Evolutionary conservation across 495 filamentous ascomycete species (phyloP).

Genomic region (Physcia stellaris): DNA sequence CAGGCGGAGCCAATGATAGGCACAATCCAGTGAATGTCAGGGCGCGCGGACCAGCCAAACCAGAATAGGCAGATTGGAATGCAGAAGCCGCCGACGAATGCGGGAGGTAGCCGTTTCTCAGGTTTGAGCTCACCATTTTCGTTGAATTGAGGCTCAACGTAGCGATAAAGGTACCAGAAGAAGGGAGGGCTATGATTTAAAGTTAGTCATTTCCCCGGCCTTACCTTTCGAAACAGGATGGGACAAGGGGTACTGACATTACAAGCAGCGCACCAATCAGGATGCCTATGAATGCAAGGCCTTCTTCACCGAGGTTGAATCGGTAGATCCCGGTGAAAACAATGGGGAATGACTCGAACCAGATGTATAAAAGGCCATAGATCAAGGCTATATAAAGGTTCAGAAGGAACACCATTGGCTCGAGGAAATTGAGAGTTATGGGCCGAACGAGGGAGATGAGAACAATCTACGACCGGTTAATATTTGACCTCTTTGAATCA

Average conservation of each 20-base stretch:
- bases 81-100: slow-evolving; percentile 23
- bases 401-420: slow-evolving; percentile 37
- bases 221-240: neutral
- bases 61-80: slow-evolving; percentile 43
- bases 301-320: slow-evolving; percentile 32
- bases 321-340: slow-evolving; percentile 35
- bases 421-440: slow-evolving; percentile 29
- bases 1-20: slow-evolving; percentile 37
- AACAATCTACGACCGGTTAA: slow-evolving; percentile 1
- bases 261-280: slow-evolving; percentile 27
- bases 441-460: slow-evolving; percentile 28
- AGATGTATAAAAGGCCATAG: slow-evolving; percentile 42
- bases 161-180: slow-evolving; percentile 30
- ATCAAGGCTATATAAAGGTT: slow-evolving; percentile 40
- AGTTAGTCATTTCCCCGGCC: neutral
- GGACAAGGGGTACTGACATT: slow-evolving; percentile 9
- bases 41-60: slow-evolving; percentile 40
- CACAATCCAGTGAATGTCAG: slow-evolving; percentile 36
- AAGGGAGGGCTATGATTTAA: slow-evolving; percentile 20
- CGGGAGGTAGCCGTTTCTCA: slow-evolving; percentile 30
- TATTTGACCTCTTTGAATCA: neutral
- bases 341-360: slow-evolving; percentile 44
- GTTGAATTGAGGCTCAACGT: slow-evolving; percentile 28
- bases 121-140: slow-evolving; percentile 24
- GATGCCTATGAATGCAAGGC: slow-evolving; percentile 38